Conservation (phyloP, 2,329 filamentous ascomycete species). For the Penicillium olsonii region DNA sequence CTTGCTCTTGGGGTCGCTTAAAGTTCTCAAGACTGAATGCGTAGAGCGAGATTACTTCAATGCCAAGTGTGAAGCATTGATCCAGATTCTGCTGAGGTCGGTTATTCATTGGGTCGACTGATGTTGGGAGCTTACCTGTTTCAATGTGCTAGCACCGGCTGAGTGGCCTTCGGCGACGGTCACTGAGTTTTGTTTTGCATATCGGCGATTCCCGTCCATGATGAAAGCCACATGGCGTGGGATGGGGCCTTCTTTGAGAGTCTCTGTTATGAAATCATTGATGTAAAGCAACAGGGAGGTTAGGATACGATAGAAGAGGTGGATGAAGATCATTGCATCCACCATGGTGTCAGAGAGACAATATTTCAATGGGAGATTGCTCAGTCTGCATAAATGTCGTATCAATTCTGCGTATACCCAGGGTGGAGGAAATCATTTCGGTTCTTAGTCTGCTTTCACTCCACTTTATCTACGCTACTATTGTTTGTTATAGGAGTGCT, state of each 20-base stretch:
- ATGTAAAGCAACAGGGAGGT: background rate
- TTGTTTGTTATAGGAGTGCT: background rate
- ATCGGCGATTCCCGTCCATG: conserved; percentile 19
- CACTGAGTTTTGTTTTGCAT: conserved; percentile 1
- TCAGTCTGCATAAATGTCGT: background rate
- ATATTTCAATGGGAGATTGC: background rate
- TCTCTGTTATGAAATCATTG: background rate
- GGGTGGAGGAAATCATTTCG: background rate
- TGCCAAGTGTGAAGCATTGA: background rate
- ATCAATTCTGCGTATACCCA: background rate
- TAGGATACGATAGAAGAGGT: background rate
- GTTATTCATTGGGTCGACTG: too few species aligned
- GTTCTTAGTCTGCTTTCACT: background rate
- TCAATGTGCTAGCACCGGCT: background rate
- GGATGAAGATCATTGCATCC: background rate
- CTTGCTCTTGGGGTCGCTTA: conserved; percentile 9
- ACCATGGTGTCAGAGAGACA: background rate
- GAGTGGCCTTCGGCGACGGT: background rate
- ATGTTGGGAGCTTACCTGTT: background rate
- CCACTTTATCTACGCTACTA: background rate
- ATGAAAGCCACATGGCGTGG: conserved; percentile 14
- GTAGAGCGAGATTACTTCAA: conserved; percentile 12
- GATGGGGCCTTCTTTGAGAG: conserved; percentile 7
- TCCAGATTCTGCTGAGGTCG: background rate
- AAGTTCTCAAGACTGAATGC: conserved; percentile 20